A percentile compares a stretch with the other conserved stretches of the same genome.
Evolutionary conservation across 2,329 filamentous ascomycete species (phyloP).

Genomic region (Catunica adiposa): DNA sequence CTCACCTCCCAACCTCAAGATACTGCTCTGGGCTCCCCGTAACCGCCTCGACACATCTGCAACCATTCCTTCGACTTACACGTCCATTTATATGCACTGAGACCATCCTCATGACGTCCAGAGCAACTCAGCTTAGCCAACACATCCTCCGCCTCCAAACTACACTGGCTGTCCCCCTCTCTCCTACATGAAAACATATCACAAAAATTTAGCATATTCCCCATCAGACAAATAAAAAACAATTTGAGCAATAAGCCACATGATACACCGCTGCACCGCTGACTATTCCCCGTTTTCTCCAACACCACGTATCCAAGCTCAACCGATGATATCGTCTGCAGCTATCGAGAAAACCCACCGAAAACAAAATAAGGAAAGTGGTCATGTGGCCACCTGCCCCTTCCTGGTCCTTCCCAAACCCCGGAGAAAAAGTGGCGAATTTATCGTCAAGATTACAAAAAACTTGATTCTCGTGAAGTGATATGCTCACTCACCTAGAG

Average conservation of each 20-base stretch:
- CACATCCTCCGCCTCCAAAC: no score
- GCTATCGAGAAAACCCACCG: neutral
- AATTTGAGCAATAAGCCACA: no score
- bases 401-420: neutral
- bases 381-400: neutral
- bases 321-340: no score
- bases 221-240: neutral
- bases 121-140: neutral
- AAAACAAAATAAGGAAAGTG: neutral
- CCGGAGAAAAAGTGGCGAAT: neutral
- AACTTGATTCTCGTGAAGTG: no score
- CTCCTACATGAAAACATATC: neutral
- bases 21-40: no score
- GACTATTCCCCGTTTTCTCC: neutral
- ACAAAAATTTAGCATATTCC: neutral
- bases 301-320: neutral
- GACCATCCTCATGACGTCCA: neutral
- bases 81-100: neutral
- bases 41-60: neutral
- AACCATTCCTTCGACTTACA: neutral
- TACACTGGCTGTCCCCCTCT: neutral
- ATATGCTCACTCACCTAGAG: no score
- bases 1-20: neutral
- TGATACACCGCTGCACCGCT: no score
- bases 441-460: neutral